phyloP scores from a whole-genome alignment of 495 filamentous ascomycete species.

The Neurospora sp. region DNA sequence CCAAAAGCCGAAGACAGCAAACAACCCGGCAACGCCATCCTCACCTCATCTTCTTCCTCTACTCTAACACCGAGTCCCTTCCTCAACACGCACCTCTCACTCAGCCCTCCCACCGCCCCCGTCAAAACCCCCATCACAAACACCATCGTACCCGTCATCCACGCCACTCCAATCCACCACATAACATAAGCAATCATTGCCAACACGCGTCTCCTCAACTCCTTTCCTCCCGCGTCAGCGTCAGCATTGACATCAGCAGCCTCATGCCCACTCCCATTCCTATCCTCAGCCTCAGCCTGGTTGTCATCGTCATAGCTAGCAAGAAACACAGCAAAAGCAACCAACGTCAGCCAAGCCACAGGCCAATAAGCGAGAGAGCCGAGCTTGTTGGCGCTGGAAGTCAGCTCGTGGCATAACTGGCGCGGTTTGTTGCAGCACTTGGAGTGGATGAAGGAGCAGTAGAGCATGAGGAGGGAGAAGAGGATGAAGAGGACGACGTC shows the following conservation, averaged over 20 bases:
- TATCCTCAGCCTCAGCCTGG: not conserved
- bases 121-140: not conserved
- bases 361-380: conserved; percentile 5
- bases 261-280: no score
- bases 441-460: not conserved
- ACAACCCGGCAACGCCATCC: not conserved
- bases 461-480: conserved; percentile 1
- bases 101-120: not conserved
- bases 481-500: conserved; percentile 4
- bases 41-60: not conserved
- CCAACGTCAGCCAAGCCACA: not conserved
- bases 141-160: not conserved
- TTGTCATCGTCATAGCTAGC: not conserved
- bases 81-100: not conserved
- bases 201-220: not conserved
- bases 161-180: conserved; percentile 9
- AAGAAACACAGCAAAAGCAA: conserved; percentile 1
- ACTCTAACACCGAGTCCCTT: not conserved
- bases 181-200: not conserved
- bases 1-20: conserved; percentile 1
- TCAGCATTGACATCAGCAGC: not conserved
- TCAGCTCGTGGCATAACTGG: not conserved
- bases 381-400: not conserved
- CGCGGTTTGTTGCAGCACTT: not conserved
- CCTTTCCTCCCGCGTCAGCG: not conserved